Conservation (phyloP, 2,329 filamentous ascomycete species). For the Calonectria hawksworthii region DNA sequence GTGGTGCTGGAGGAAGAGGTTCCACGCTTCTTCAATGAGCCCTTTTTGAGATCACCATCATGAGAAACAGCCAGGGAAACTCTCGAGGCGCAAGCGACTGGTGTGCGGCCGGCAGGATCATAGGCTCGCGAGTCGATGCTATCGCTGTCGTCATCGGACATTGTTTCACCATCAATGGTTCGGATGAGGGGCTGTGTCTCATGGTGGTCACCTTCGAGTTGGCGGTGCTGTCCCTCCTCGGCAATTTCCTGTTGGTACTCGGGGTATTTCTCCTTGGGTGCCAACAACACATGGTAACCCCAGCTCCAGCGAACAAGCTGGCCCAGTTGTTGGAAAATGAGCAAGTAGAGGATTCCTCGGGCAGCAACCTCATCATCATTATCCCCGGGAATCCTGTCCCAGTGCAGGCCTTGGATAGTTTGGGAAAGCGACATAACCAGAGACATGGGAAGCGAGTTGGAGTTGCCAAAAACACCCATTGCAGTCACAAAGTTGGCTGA, state of each 20-base stretch:
- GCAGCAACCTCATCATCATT: conserved; percentile 96
- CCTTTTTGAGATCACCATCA: conserved; percentile 60
- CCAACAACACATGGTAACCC: conserved; percentile 96
- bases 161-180: conserved; percentile 53
- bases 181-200: conserved; percentile 62
- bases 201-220: conserved; percentile 59
- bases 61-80: conserved; percentile 65
- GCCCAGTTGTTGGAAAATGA: conserved; percentile 98
- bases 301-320: conserved; percentile 97
- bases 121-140: conserved; percentile 63
- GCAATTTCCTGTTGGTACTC: conserved; percentile 70
- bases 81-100: conserved; percentile 64
- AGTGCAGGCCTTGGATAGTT: conserved; percentile 92
- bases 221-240: conserved; percentile 73
- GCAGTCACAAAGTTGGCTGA: conserved; percentile 95
- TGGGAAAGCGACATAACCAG: conserved; percentile 94
- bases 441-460: conserved; percentile 97
- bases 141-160: conserved; percentile 53
- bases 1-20: conserved; percentile 40
- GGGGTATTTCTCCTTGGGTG: conserved; percentile 81
- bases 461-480: conserved; percentile 98
- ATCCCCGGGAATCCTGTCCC: conserved; percentile 91
- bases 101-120: conserved; percentile 69
- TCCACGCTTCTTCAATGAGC: conserved; percentile 41
- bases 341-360: conserved; percentile 91